Conservation (phyloP, 2,329 filamentous ascomycete genomes). For the Ceratocystis papillata region DNA sequence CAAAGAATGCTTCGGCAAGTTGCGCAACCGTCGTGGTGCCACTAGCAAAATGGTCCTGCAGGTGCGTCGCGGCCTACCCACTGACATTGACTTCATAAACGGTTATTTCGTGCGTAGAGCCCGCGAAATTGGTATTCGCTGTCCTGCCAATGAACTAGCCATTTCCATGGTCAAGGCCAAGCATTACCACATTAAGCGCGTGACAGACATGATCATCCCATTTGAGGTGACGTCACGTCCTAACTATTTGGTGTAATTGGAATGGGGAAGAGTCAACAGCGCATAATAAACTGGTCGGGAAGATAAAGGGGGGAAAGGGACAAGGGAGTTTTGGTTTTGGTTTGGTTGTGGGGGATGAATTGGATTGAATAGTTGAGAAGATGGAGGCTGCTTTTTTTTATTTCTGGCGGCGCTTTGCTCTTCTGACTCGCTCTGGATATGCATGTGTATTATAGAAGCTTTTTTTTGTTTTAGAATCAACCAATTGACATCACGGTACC, state of each 20-base stretch:
- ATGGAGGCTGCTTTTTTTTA: background rate
- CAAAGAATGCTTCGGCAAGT: constrained; percentile 46
- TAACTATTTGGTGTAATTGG: constrained; percentile 3
- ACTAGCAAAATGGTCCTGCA: constrained; percentile 57
- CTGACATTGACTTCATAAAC: constrained; percentile 76
- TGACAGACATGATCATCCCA: constrained; percentile 31
- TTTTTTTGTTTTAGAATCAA: constrained; percentile 17
- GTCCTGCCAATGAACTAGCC: constrained; percentile 62
- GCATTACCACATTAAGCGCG: constrained; percentile 32
- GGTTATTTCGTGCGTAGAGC: constrained; percentile 74
- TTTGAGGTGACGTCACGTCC: constrained; percentile 32
- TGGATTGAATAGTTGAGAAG: background rate
- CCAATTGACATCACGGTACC: constrained; percentile 9
- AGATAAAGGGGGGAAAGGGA: background rate
- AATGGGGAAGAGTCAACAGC: background rate
- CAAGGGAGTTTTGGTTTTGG: background rate
- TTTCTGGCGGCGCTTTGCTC: background rate
- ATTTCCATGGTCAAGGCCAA: constrained; percentile 64
- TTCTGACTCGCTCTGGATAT: too few relatives aligned
- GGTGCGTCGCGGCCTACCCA: constrained; percentile 49
- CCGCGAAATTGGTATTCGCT: constrained; percentile 58
- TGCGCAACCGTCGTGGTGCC: constrained; percentile 46
- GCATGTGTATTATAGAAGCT: constrained; percentile 17
- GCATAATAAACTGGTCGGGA: too few relatives aligned
- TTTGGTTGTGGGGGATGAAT: background rate